These are phyloP conservation scores for Aspergillus viridinutans DNA, from an alignment of 2,329 filamentous ascomycete genomes.

Conservation along the genomic window DNA sequence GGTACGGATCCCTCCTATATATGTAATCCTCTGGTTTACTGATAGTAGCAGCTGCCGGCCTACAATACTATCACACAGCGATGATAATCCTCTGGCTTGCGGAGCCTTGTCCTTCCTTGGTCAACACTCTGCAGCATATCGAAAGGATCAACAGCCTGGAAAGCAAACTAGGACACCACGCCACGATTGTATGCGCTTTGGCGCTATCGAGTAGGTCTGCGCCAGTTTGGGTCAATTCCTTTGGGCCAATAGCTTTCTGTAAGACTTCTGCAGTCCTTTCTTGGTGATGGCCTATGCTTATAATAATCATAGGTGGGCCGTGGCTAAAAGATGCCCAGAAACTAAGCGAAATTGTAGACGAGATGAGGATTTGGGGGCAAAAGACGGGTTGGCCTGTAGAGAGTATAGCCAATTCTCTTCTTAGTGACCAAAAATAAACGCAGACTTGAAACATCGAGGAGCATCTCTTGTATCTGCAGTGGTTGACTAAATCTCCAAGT, in stretches of 20 bases:
- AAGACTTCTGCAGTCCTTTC: constrained; percentile 9
- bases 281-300: not conserved
- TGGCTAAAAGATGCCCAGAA: constrained; percentile 9
- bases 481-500: too few relatives aligned
- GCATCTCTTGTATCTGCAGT: too few relatives aligned
- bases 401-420: not conserved
- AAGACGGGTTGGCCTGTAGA: constrained; percentile 8
- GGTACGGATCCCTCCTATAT: constrained; percentile 26
- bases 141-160: constrained; percentile 3
- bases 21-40: not conserved
- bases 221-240: constrained; percentile 46
- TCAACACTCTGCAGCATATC: constrained; percentile 15
- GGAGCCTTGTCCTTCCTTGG: constrained; percentile 4
- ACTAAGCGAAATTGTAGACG: not conserved
- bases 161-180: constrained; percentile 29
- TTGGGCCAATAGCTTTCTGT: constrained; percentile 49
- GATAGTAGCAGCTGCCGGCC: constrained; percentile 33
- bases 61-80: constrained; percentile 43
- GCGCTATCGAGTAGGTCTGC: constrained; percentile 43
- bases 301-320: constrained; percentile 10
- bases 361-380: constrained; percentile 1
- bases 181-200: constrained; percentile 42
- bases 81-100: constrained; percentile 29
- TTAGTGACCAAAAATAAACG: not conserved
- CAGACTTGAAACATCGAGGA: too few relatives aligned